Conservation (phyloP, 1,284 basidiomycete genomes). For the Papiliotrema nemorosa region DNA sequence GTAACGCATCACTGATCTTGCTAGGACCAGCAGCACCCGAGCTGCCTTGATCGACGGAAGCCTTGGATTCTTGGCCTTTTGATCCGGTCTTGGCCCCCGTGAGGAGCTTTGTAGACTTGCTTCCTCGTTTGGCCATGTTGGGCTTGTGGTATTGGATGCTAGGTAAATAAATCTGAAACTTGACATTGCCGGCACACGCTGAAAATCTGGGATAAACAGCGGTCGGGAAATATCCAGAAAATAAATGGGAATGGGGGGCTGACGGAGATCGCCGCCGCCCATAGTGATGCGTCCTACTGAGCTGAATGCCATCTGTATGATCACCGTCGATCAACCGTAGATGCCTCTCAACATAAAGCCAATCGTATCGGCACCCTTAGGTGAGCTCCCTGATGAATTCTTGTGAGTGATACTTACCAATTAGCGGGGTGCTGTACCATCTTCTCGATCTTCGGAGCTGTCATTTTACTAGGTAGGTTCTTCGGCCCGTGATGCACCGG, state of each 20-base stretch:
- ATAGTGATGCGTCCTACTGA: not conserved
- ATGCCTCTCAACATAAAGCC: constrained; percentile 43
- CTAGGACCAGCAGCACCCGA: constrained; percentile 8
- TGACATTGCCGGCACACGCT: not conserved
- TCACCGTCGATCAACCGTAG: not conserved
- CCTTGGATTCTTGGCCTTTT: no score
- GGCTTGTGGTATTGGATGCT: not conserved
- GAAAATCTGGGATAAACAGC: not conserved
- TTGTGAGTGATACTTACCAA: constrained; percentile 6
- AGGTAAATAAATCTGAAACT: not conserved
- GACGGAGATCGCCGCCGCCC: not conserved
- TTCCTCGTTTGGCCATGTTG: constrained; percentile 13
- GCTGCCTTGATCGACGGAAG: not conserved
- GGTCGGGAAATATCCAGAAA: not conserved
- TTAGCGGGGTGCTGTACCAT: constrained; percentile 56
- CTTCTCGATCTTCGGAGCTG: constrained; percentile 54
- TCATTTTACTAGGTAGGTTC: constrained; percentile 51
- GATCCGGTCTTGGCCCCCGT: constrained; percentile 1
- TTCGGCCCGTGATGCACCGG: constrained; percentile 11
- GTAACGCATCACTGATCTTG: constrained; percentile 36
- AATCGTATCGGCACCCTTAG: constrained; percentile 48
- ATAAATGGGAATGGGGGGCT: not conserved
- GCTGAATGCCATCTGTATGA: not conserved
- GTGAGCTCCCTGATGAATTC: constrained; percentile 24
- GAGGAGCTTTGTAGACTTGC: constrained; percentile 15